phyloP scores from a whole-genome alignment of 2,329 filamentous ascomycete genomes.

The Monosporascus sp. region DNA sequence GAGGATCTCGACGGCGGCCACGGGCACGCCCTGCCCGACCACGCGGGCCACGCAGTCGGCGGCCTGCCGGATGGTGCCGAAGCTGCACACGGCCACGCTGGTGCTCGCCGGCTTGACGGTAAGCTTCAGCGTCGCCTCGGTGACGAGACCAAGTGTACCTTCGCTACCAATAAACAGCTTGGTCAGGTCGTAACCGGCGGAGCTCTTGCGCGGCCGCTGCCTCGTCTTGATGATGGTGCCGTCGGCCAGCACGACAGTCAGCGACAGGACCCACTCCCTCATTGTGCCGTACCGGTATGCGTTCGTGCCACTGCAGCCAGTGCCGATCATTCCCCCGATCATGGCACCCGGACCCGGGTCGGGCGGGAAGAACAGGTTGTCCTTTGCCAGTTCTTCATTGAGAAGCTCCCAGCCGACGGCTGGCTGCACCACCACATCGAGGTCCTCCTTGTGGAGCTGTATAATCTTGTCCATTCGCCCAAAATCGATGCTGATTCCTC shows the following conservation, averaged over 20 bases:
- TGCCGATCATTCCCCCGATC: slow-evolving; percentile 77
- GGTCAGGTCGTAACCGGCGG: slow-evolving; percentile 77
- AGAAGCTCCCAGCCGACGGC: slow-evolving; percentile 75
- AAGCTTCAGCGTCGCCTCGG: slow-evolving; percentile 72
- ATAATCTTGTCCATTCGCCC: slow-evolving; percentile 68
- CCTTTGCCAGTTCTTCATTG: slow-evolving; percentile 62
- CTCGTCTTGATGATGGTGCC: slow-evolving; percentile 76
- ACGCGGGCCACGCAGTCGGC: slow-evolving; percentile 68
- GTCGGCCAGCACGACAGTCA: slow-evolving; percentile 79
- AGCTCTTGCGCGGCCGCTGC: slow-evolving; percentile 71
- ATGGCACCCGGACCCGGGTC: slow-evolving; percentile 80
- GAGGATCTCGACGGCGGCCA: slow-evolving; percentile 74
- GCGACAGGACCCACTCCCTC: slow-evolving; percentile 78
- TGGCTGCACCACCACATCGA: slow-evolving; percentile 64
- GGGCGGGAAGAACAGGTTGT: slow-evolving; percentile 77
- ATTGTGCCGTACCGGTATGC: slow-evolving; percentile 82
- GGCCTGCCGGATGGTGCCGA: slow-evolving; percentile 49
- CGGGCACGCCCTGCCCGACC: slow-evolving; percentile 66
- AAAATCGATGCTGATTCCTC: slow-evolving; percentile 74
- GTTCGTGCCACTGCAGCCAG: slow-evolving; percentile 66
- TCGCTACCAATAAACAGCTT: slow-evolving; percentile 75
- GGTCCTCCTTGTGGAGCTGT: slow-evolving; percentile 59
- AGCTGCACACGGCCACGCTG: slow-evolving; percentile 60
- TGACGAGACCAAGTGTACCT: slow-evolving; percentile 75
- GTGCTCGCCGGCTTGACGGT: slow-evolving; percentile 69